Conservation (phyloP, 1,284 basidiomycete genomes). For the Somion occarium region DNA sequence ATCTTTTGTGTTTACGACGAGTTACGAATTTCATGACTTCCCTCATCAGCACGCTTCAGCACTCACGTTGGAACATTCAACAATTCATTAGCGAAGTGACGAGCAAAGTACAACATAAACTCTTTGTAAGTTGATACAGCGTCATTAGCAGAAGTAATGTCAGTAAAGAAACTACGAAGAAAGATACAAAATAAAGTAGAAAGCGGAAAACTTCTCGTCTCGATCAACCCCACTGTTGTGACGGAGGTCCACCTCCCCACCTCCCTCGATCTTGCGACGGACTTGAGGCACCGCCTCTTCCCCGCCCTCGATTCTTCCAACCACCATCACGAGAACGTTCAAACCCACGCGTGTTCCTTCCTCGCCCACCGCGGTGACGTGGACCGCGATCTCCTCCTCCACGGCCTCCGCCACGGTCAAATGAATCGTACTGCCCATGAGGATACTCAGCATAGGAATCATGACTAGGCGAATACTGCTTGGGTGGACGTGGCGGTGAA, state of each 20-base stretch:
- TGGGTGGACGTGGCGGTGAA: constrained; percentile 5
- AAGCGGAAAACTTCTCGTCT: no score
- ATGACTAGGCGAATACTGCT: constrained; percentile 1
- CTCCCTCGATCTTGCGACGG: constrained; percentile 17
- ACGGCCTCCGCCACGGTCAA: constrained; percentile 15
- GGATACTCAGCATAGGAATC: constrained; percentile 9
- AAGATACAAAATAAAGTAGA: constrained; percentile 2
- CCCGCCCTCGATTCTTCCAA: constrained; percentile 38
- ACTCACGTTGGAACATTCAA: no score
- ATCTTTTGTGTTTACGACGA: constrained; percentile 3
- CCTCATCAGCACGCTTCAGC: no score
- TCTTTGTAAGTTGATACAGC: no score
- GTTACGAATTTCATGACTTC: background rate
- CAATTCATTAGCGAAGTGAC: no score
- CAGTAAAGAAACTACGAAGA: background rate
- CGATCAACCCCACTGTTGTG: background rate
- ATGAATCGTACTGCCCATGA: constrained; percentile 13
- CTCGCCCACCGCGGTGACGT: constrained; percentile 15
- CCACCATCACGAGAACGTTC: constrained; percentile 51
- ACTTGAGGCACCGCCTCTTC: constrained; percentile 15
- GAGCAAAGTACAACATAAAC: no score
- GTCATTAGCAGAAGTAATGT: no score
- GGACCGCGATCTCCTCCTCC: constrained; percentile 16
- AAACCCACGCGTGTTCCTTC: constrained; percentile 16
- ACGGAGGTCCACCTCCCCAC: constrained; percentile 14